Base-by-base conservation (phyloP, 2,329 filamentous ascomycete genomes). In the Neofusicoccum sp. region DNA sequence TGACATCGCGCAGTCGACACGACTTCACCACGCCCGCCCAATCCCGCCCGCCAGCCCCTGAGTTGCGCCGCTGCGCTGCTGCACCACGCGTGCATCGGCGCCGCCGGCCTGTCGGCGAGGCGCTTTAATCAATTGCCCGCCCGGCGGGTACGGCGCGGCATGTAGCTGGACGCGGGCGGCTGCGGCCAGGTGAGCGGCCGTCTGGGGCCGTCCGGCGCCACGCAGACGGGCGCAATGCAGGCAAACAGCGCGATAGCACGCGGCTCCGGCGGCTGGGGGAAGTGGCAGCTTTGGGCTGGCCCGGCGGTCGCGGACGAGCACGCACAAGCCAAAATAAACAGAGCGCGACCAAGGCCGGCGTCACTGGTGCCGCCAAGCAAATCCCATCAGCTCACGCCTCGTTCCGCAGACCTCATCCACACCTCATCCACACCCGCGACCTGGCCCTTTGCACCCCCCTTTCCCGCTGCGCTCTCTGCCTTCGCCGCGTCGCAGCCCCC, bases 341-440 rank as follows among this genome's bases (percentile, higher is more conserved):
- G 44, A 34, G 54, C 54, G 54, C n/a, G 54, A 45, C 43, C 41
- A 58, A 45, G 41, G n/a, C 54, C 54, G 54, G 44, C 56, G 56
- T 60, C 56, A 60, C 56, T 60, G 56, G 44, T 33, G 48, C 50
- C 61, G 61, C 61, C 61, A 62, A 62, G 61, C 61, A 52, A 56
- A 37, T 36, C 60, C 54, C 54, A 58, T 58, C 54, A 62, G 49
- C 50, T 49, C 61, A 62, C 61, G 39, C 41, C 50, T 49, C 56
- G 56, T 60, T 49, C 56, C 45, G 28, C 56, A 60, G 16, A 54
- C 54, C 54, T 58, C 59, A 62, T 54, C 59, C 29, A n/a, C 29
- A 52, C 33, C 48, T 22, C 49, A 43, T 43, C 59, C 59, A 9
- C 59, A 50, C 37, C 37, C 59, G 59, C 61, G 49, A 43, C 50